Percentiles rank a stretch among this genome's conserved stretches.
Evolutionary conservation across 768 basidiomycete species (phyloP).

Genomic region (Serendipita indica): DNA sequence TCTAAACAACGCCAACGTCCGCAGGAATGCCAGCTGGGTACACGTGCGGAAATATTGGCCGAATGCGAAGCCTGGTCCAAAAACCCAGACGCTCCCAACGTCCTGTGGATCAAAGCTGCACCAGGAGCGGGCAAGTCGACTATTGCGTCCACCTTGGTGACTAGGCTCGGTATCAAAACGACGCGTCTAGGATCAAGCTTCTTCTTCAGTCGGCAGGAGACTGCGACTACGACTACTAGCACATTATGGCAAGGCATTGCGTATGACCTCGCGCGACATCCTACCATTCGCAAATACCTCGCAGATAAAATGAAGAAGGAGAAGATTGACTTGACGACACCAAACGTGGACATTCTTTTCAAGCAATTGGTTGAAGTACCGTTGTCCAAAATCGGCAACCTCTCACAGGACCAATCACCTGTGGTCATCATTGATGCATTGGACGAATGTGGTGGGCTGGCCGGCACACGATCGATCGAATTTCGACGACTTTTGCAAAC

Average conservation of each 20-base stretch:
- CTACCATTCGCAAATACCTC: neutral
- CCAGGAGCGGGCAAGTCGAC: constrained; percentile 2
- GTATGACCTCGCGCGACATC: neutral
- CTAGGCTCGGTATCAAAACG: neutral
- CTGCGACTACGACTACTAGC: neutral
- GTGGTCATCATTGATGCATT: neutral
- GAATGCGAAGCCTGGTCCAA: neutral
- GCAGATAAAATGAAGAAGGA: neutral
- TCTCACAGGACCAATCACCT: neutral
- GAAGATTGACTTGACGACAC: neutral
- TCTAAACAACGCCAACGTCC: neutral
- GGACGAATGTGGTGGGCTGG: constrained; percentile 3
- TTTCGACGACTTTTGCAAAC: neutral
- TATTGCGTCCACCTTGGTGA: neutral
- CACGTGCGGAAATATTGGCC: neutral
- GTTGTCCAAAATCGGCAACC: neutral
- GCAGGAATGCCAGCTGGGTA: neutral
- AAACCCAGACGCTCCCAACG: neutral
- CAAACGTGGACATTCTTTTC: neutral
- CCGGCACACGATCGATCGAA: neutral
- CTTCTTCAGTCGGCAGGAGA: neutral
- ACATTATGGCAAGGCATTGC: neutral
- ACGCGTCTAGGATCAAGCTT: neutral
- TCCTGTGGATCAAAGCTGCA: neutral
- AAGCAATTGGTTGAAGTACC: neutral